Evolutionary conservation across 1,139 yeast species (phyloP).

Genomic region (Lodderomyces parapsilosis): DNA sequence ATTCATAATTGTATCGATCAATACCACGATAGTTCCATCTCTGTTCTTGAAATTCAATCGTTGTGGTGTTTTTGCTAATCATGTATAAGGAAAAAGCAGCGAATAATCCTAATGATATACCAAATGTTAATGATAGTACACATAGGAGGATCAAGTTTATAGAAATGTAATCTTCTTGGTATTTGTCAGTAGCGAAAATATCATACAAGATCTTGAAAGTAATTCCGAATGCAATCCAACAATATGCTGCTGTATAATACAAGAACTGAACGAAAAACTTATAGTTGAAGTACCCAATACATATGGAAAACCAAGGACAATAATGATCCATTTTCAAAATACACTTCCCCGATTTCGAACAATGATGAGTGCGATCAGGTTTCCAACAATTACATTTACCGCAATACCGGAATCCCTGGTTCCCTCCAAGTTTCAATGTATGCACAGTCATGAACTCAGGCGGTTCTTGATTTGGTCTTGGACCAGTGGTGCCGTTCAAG

Average conservation of each 20-base stretch:
- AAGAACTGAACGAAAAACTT: constrained; percentile 75
- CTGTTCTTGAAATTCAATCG: constrained; percentile 70
- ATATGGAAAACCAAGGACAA: constrained; percentile 94
- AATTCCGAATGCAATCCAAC: constrained; percentile 40
- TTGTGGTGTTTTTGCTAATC: constrained; percentile 64
- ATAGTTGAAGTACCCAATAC: constrained; percentile 82
- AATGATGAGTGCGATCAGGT: constrained; percentile 93
- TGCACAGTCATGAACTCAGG: constrained; percentile 18
- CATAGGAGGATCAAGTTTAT: constrained; percentile 61
- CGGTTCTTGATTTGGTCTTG: constrained; percentile 13
- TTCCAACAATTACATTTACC: constrained; percentile 82
- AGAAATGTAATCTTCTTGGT: constrained; percentile 45
- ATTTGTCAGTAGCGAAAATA: constrained; percentile 49
- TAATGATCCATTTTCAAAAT: constrained; percentile 84
- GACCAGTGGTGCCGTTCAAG: too few relatives aligned
- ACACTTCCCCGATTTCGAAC: constrained; percentile 71
- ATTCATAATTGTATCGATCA: constrained; percentile 30
- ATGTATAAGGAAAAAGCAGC: constrained; percentile 60
- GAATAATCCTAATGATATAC: constrained; percentile 61
- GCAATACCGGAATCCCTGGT: constrained; percentile 28
- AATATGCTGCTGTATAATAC: constrained; percentile 49
- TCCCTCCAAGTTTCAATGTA: constrained; percentile 16
- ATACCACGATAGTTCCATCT: constrained; percentile 47
- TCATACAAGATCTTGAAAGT: constrained; percentile 43
- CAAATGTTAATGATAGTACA: constrained; percentile 60